Base-by-base conservation (phyloP, 352 stramenopile genomes). In the Phytopythium ostracodes region DNA sequence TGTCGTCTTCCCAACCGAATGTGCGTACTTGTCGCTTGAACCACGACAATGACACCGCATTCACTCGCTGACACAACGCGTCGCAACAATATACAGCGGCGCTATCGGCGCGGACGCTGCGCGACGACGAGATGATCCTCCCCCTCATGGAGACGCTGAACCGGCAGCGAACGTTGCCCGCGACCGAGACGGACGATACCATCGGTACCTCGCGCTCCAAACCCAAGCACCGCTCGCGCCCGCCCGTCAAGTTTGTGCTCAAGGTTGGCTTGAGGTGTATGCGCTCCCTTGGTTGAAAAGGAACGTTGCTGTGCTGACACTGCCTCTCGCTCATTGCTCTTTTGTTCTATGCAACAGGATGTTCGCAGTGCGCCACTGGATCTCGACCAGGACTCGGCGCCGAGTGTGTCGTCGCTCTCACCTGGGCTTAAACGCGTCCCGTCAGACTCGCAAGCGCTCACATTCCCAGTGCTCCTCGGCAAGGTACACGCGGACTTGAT, bases 181-280 rank as follows among this genome's bases (percentile, higher is more conserved):
- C 64, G 1, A 63, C 75, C 3, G 79, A 89, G 25, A 69, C 61
- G 12, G 77, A 88, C 33, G 82, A 94, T 47, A 68, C 67, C 1
- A 73, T 78, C 31, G 71, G 77, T 10, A 68, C 73, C 0, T 63
- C 77, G 17, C 77, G 81, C 12, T 56, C 70, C 4, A 91, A 89
- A 44, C 67, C 75, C 18, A 85, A 88, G 31, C 84, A 92, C 61
- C 78, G 80, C 18, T 69, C 73, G 4, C 72, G 77, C 29, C 80
- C 81, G 8, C 73, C 83, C 3, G 73, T 94, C 60, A 92, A 92
- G 59, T 94, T 94, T 60, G 76, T 94, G 44, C 73, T 94, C 51
- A 94, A 91, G 73, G 84, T 91, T 9, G 22, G 10, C 24, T n/a
- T 0, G 20, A 24, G 40, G 18, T n/a, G 20, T 24, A 2, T 22